Evolutionary conservation across 148 eudicot species (phyloP).

Genomic region (Gaultheria prostrata): DNA sequence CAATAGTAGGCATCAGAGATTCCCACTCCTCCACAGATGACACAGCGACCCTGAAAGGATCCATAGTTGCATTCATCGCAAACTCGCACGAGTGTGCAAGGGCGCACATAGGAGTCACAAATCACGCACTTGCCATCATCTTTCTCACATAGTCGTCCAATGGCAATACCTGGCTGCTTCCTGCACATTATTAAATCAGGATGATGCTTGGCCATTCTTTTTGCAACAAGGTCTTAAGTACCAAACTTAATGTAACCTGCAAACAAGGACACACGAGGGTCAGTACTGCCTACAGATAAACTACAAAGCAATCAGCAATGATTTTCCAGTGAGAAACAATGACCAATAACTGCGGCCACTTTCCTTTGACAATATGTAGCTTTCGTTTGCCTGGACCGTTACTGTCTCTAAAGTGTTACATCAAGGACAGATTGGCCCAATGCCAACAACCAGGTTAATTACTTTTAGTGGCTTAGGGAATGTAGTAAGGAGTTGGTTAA

Average conservation of each 20-base stretch:
- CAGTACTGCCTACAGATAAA: neutral
- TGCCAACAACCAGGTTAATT: neutral
- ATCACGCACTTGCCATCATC: slow-evolving; percentile 61
- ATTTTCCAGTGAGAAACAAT: neutral
- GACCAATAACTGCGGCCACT: neutral
- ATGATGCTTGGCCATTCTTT: slow-evolving; percentile 68
- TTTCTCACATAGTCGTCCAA: slow-evolving; percentile 65
- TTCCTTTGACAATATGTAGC: neutral
- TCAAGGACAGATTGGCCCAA: neutral
- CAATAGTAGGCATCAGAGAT: no score
- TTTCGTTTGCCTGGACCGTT: neutral
- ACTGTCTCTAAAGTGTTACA: neutral
- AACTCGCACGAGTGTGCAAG: slow-evolving; percentile 60
- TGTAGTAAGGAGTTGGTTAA: neutral
- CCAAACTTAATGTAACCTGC: slow-evolving; percentile 16
- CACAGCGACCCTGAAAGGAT: no score
- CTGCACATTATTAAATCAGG: slow-evolving; percentile 69
- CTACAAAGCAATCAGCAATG: neutral
- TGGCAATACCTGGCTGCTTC: slow-evolving; percentile 73
- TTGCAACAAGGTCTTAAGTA: slow-evolving; percentile 7
- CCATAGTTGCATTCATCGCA: no score
- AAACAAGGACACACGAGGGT: neutral
- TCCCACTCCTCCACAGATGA: no score
- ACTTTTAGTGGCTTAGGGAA: neutral
- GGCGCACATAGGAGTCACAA: slow-evolving; percentile 70